Evolutionary conservation across 148 eudicot genomes (phyloP), one percentile per base, ranked within the genome.

Genomic region (Silene latifolia): DNA sequence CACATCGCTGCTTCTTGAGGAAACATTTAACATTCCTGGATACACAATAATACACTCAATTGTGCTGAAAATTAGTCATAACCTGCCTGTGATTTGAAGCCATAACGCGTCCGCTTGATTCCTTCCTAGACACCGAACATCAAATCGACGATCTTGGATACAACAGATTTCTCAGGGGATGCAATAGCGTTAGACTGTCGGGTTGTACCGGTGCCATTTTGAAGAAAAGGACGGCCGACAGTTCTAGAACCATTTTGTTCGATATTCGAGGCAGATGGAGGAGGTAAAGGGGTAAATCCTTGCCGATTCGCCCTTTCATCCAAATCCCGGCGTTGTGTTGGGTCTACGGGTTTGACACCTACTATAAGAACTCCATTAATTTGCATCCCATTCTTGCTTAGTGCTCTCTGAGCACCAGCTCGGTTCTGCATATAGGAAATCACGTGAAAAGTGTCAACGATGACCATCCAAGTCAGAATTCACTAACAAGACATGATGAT

Each of bases 311-410:
- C 76, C 82, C 86, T 87, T 73, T 95, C 97, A 65, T 76, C 84
- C 53, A 95, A 88, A 69, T 85, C 85, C 73, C 86, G 94, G 25
- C 89, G 89, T 68, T 92, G 99, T 25, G 72, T 78, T 24, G 91
- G 89, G 80, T 95, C 99, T 25, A 89, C 92, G 14, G 84, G 88
- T 78, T 90, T 95, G 82, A 95, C 99, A 39, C 99, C 99, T 23
- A 95, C 86, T 7, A 92, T 90, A 5, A 95, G 90, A 77, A 85
- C 90, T 62, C 91, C 96, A 75, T 92, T 92, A 79, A 95, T 82
- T 79, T 85, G 91, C 86, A 82, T 87, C 21, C 97, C 99, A 27
- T 92, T 88, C 79, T 90, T 95, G 88, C 82, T 89, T 35, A 95
- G 91, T 65, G 99, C 97, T 81, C 87, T 90, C 23, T 83, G 91